A percentile compares a stretch with the other conserved stretches of the same genome.
phyloP scores from a whole-genome alignment of 2,329 filamentous ascomycete genomes.

The Penicillium frequentans region DNA sequence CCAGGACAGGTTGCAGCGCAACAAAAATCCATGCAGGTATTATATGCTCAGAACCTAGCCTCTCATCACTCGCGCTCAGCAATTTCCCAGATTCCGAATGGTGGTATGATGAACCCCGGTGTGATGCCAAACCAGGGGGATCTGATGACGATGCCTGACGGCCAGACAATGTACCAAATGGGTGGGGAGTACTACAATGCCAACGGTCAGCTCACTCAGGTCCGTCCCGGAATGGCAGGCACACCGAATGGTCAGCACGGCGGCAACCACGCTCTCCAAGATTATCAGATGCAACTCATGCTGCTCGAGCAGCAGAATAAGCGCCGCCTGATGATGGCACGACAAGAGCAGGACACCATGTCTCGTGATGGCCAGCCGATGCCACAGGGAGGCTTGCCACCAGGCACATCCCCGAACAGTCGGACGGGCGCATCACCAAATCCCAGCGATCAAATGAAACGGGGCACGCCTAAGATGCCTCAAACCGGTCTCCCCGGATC shows the following conservation, averaged over 20 bases:
- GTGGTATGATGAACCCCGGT: conserved; percentile 64
- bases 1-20: conserved; percentile 60
- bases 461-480: conserved; percentile 61
- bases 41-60: conserved; percentile 78
- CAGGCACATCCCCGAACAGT: conserved; percentile 60
- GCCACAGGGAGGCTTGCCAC: conserved; percentile 48
- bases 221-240: conserved; percentile 38
- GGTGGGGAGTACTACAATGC: conserved; percentile 58
- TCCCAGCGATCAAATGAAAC: conserved; percentile 62
- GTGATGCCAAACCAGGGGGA: conserved; percentile 74
- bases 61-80: conserved; percentile 74
- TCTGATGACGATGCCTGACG: conserved; percentile 76
- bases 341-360: conserved; percentile 66
- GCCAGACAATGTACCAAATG: conserved; percentile 43
- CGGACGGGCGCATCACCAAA: conserved; percentile 61
- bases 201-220: conserved; percentile 55
- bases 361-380: conserved; percentile 51
- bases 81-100: conserved; percentile 77
- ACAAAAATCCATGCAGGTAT: conserved; percentile 78
- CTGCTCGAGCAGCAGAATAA: conserved; percentile 69
- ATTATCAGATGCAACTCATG: conserved; percentile 71
- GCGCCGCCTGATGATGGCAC: conserved; percentile 65
- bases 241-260: conserved; percentile 42
- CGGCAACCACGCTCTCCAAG: conserved; percentile 64
- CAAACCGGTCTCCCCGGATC: conserved; percentile 58